Conservation (phyloP, 805 yeast species). For the Saccharomycopsis capsularis region DNA sequence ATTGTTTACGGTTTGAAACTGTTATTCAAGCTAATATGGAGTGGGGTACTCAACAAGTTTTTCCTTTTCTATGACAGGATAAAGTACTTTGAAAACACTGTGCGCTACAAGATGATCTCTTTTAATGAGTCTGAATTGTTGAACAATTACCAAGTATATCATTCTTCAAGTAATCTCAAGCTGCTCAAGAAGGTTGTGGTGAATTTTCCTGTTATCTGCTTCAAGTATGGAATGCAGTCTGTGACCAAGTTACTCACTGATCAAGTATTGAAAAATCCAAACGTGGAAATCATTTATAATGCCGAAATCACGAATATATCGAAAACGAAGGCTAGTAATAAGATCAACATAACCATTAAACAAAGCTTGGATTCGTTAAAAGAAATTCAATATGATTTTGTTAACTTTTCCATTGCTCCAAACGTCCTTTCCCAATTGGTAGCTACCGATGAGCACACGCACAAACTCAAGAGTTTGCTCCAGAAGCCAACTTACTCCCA, state of each 20-base stretch:
- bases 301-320: constrained; percentile 22
- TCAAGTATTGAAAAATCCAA: constrained; percentile 32
- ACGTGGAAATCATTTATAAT: constrained; percentile 35
- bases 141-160: neutral
- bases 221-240: constrained; percentile 49
- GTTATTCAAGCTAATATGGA: constrained; percentile 6
- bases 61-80: neutral
- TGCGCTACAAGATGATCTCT: neutral
- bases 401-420: constrained; percentile 53
- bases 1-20: constrained; percentile 1
- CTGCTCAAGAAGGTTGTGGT: constrained; percentile 30
- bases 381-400: constrained; percentile 39
- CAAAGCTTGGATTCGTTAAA: constrained; percentile 9
- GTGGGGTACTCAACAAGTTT: neutral
- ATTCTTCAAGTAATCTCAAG: constrained; percentile 30
- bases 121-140: neutral
- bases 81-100: neutral
- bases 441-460: constrained; percentile 19
- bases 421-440: constrained; percentile 33
- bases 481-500: constrained; percentile 25
- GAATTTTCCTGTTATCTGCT: constrained; percentile 52
- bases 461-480: constrained; percentile 22
- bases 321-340: constrained; percentile 23
- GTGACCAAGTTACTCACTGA: constrained; percentile 41
- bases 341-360: constrained; percentile 16